Evolutionary conservation across 139 green algal species (phyloP).

Genomic region (Tetraselmis chui): DNA sequence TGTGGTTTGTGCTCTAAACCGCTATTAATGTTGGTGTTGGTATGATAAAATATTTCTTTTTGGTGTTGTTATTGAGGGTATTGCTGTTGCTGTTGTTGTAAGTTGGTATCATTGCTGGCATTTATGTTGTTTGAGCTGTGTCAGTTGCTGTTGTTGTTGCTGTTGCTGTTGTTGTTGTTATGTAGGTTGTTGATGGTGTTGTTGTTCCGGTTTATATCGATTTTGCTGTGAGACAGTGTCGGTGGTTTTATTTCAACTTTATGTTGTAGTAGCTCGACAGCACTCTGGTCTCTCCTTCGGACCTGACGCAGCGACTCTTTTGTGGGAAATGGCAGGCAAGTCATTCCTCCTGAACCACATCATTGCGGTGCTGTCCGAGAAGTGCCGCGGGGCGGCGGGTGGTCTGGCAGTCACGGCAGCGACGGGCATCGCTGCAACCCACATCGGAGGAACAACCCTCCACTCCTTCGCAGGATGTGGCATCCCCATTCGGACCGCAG

Average conservation of each 20-base stretch:
- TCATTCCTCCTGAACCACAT: constrained; percentile 50
- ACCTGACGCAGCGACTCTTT: background rate
- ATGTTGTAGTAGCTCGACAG: background rate
- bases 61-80: background rate
- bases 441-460: constrained; percentile 58
- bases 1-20: background rate
- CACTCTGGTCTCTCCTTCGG: background rate
- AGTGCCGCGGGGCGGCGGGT: constrained; percentile 19
- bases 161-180: too few relatives aligned
- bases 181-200: too few relatives aligned
- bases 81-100: background rate
- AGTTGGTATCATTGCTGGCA: too few relatives aligned
- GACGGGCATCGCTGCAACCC: constrained; percentile 63
- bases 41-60: background rate
- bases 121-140: too few relatives aligned
- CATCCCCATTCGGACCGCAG: constrained; percentile 19
- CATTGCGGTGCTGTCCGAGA: constrained; percentile 24
- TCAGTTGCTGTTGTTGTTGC: too few relatives aligned
- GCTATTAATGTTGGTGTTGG: background rate
- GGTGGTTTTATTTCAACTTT: too few relatives aligned
- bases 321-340: constrained; percentile 34
- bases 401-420: constrained; percentile 43
- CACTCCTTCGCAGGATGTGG: constrained; percentile 43
- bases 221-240: too few relatives aligned
- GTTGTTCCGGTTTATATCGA: too few relatives aligned